Percentiles rank a stretch among this genome's conserved stretches.
Evolutionary conservation across 345 rosid species (phyloP).

Genomic region (Excoecaria agallocha): DNA sequence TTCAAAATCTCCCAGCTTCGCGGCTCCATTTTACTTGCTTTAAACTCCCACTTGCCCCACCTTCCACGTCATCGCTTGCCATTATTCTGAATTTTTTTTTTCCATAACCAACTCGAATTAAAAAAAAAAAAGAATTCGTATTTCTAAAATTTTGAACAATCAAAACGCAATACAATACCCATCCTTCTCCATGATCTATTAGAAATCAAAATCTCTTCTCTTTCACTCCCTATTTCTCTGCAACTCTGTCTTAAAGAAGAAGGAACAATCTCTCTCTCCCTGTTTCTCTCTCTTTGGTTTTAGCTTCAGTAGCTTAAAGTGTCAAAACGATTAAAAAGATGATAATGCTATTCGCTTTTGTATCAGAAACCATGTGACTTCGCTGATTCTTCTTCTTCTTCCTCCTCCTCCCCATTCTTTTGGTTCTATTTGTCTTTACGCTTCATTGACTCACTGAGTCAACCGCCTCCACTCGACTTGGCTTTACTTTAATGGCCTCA

Average conservation of each 20-base stretch:
- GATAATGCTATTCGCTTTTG: constrained; percentile 50
- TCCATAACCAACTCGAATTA: background rate
- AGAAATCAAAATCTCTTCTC: constrained; percentile 15
- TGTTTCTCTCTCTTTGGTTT: constrained; percentile 15
- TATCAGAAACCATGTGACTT: constrained; percentile 73
- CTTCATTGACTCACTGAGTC: constrained; percentile 39
- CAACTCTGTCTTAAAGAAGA: constrained; percentile 68
- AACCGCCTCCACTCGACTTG: constrained; percentile 12
- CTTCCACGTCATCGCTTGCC: constrained; percentile 33
- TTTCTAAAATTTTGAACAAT: constrained; percentile 7
- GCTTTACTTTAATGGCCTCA: constrained; percentile 48
- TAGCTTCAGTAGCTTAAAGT: constrained; percentile 15
- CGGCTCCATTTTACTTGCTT: constrained; percentile 25
- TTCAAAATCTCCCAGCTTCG: constrained; percentile 33
- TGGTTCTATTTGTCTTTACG: background rate
- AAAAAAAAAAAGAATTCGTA: background rate
- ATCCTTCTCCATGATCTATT: background rate
- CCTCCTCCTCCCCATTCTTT: constrained; percentile 21
- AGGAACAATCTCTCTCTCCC: constrained; percentile 56
- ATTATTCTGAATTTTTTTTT: background rate
- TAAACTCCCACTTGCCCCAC: constrained; percentile 14
- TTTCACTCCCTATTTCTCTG: constrained; percentile 35
- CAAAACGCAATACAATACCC: constrained; percentile 22
- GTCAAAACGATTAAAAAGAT: constrained; percentile 1
- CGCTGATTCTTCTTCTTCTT: constrained; percentile 60